A percentile compares a stretch with the other conserved stretches of the same genome.
Conservation (phyloP, 2,329 filamentous ascomycete species). For the Fusarium burgessii region DNA sequence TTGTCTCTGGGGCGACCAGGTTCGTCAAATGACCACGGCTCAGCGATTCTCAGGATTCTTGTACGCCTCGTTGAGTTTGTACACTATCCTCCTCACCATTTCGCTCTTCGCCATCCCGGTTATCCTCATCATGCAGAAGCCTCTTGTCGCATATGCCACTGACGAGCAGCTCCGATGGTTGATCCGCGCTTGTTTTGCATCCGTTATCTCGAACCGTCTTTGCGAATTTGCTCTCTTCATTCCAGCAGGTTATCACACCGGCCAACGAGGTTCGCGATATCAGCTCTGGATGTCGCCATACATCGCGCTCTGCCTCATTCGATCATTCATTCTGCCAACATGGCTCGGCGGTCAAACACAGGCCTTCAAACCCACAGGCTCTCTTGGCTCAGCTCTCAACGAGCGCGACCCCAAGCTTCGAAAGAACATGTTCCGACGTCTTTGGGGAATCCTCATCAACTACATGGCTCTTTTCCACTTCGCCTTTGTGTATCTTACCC, state of each 20-base stretch:
- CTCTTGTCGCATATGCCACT: constrained; percentile 67
- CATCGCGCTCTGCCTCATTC: constrained; percentile 68
- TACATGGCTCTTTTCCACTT: constrained; percentile 69
- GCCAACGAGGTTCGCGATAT: constrained; percentile 66
- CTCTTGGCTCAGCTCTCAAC: constrained; percentile 65
- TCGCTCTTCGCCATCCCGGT: constrained; percentile 70
- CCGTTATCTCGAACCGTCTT: constrained; percentile 63
- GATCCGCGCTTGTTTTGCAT: constrained; percentile 66
- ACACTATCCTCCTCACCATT: constrained; percentile 66
- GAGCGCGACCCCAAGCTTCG: constrained; percentile 66
- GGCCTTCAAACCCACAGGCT: constrained; percentile 72
- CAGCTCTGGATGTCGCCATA: constrained; percentile 74
- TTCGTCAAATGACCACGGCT: constrained; percentile 65
- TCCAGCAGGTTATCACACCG: constrained; percentile 69
- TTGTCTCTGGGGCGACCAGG: constrained; percentile 65
- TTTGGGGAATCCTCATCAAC: constrained; percentile 67
- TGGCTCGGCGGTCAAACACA: constrained; percentile 70
- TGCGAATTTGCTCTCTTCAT: constrained; percentile 70
- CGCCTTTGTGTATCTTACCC: constrained; percentile 64
- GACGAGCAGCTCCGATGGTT: constrained; percentile 68
- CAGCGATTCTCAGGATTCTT: constrained; percentile 71
- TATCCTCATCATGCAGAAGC: constrained; percentile 67
- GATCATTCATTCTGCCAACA: constrained; percentile 67
- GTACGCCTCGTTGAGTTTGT: constrained; percentile 66
- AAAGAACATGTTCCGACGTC: constrained; percentile 64